These are phyloP conservation scores for Chlamydomonas eustigma DNA, from an alignment of 139 green algal species.

Conservation along the genomic window DNA sequence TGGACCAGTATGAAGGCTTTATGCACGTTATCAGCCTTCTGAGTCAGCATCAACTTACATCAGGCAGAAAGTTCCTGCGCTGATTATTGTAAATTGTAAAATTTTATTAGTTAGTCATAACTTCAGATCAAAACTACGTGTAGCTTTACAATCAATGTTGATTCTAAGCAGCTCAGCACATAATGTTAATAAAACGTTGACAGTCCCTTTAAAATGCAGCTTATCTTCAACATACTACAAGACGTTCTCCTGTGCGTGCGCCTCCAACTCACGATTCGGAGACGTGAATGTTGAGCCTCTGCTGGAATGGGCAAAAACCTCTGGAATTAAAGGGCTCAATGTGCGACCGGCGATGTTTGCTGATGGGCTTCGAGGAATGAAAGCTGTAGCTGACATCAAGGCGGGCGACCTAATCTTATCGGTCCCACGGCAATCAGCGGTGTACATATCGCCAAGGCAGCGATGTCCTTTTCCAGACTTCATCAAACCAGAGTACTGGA, in stretches of 20 bases:
- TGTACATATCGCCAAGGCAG: slow-evolving; percentile 62
- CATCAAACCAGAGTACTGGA: slow-evolving; percentile 41
- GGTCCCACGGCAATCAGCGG: slow-evolving; percentile 45
- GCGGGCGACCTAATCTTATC: slow-evolving; percentile 57
- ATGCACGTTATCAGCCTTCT: too few relatives aligned
- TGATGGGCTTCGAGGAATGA: slow-evolving; percentile 48
- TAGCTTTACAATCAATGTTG: too few relatives aligned
- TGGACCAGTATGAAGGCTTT: too few relatives aligned
- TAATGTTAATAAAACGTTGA: too few relatives aligned
- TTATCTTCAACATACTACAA: too few relatives aligned
- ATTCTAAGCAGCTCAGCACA: too few relatives aligned
- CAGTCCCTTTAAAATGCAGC: too few relatives aligned
- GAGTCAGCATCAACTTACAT: too few relatives aligned
- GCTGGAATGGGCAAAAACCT: slow-evolving; percentile 26
- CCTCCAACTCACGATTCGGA: slow-evolving; percentile 5
- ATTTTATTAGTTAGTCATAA: too few relatives aligned
- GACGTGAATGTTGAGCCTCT: slow-evolving; percentile 25
- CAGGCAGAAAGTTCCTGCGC: too few relatives aligned
- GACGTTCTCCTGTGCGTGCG: background rate
- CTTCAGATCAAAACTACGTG: too few relatives aligned
- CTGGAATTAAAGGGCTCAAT: slow-evolving; percentile 24
- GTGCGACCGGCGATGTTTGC: slow-evolving; percentile 31
- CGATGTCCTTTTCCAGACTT: slow-evolving; percentile 21
- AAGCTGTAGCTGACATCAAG: slow-evolving; percentile 37
- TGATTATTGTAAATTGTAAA: too few relatives aligned